Percentiles rank a stretch among this genome's conserved stretches.
These are phyloP conservation scores for Epichloe amarillans DNA, from an alignment of 2,329 filamentous ascomycete species.

Conservation along the genomic window DNA sequence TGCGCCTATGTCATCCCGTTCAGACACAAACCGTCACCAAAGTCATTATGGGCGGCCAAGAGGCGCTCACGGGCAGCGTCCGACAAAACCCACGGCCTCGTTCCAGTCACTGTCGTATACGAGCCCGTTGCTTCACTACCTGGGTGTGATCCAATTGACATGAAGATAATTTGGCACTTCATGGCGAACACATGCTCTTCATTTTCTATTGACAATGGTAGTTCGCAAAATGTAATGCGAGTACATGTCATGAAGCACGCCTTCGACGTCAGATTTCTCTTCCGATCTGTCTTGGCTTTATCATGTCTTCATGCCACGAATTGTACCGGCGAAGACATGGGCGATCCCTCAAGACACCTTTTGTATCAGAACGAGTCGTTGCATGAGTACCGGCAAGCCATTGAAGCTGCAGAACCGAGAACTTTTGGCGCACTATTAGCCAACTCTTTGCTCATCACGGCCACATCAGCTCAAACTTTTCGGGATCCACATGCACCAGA, in stretches of 20 bases:
- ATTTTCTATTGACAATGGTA: constrained; percentile 28
- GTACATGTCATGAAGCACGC: constrained; percentile 35
- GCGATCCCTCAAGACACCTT: constrained; percentile 23
- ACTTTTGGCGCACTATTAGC: constrained; percentile 37
- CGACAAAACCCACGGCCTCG: background rate
- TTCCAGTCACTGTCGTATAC: constrained; percentile 10
- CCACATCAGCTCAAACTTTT: constrained; percentile 36
- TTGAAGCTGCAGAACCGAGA: constrained; percentile 30
- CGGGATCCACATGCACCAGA: constrained; percentile 30
- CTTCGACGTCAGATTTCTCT: constrained; percentile 38
- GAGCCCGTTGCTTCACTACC: constrained; percentile 1
- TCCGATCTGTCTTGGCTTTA: constrained; percentile 40
- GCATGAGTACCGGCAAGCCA: constrained; percentile 36
- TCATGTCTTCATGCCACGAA: constrained; percentile 28
- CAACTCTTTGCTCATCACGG: constrained; percentile 37
- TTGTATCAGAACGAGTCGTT: constrained; percentile 36
- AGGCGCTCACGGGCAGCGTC: background rate
- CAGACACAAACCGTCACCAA: constrained; percentile 7
- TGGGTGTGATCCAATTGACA: constrained; percentile 25
- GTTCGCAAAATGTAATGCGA: constrained; percentile 27
- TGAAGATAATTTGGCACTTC: constrained; percentile 44
- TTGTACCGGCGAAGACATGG: constrained; percentile 3
- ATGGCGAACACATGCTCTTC: constrained; percentile 31
- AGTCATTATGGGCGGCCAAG: background rate
- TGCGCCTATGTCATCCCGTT: constrained; percentile 30